Evolutionary conservation across 2,329 filamentous ascomycete species (phyloP), one percentile per base, ranked within the genome.

Genomic region (Achaetomium macrosporum): DNA sequence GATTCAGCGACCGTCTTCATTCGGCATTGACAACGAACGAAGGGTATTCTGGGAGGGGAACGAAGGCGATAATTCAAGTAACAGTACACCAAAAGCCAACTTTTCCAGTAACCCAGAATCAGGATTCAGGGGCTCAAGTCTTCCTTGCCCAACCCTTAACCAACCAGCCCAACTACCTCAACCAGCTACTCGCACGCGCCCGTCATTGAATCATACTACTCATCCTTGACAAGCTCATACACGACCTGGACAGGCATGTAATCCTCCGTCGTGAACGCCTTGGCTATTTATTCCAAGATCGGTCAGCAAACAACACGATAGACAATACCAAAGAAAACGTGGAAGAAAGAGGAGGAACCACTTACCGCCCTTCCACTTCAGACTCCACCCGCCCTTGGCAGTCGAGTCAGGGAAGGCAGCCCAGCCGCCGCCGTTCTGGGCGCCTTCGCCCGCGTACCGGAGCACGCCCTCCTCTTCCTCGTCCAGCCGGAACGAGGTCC

Each of bases 281-380:
- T 36, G 12, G 39, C 59, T 58, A 43, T 30, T 17, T 5, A 37
- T 19, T 42, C 35, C 35, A 29, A 25, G 20, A 30, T 8, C 25
- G 12, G 16, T 49, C 49, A 51, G 39, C 36, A 37, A 29, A 46
- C 15, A n/a, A 37, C 20, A n/a, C 13, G 15, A 33, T 25, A 10
- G 20, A 37, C 16, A 39, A 31, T 41, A 37, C n/a, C 3, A 15
- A n/a, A 2, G 41, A 40, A 15, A 19, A 20, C 5, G 36, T 19
- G 11, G 42, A 37, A 20, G 12, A 39, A 15, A n/a, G 12, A 42
- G 12, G 29, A 19, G 19, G 15, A 16, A 19, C 35, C 2, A 63
- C 69, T 59, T 51, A 70, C 70, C 66, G 56, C 68, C 66, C 40
- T 67, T 67, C 69, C 69, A 73, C 52, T 66, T 68, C 25, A 71